phyloP scores from a whole-genome alignment of 2,329 filamentous ascomycete species.

The Pseudocercospora pini-densiflorae region DNA sequence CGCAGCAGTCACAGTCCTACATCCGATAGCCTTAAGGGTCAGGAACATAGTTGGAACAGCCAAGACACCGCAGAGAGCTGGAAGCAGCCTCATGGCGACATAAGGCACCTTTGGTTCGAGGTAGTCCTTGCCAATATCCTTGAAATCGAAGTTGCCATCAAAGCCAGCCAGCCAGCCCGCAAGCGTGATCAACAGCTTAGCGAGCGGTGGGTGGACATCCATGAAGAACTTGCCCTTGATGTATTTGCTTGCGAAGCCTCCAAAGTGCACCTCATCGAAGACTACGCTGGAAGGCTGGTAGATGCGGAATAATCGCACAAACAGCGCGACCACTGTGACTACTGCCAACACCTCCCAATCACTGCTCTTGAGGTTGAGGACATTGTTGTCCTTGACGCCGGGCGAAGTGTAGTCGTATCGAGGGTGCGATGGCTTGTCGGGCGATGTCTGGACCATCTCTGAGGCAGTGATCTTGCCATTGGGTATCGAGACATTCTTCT shows the following conservation, averaged over 20 bases:
- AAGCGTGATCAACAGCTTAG: constrained; percentile 94
- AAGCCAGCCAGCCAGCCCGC: constrained; percentile 95
- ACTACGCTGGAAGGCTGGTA: constrained; percentile 96
- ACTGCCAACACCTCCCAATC: constrained; percentile 80
- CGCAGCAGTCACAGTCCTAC: constrained; percentile 80
- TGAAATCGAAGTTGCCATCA: constrained; percentile 96
- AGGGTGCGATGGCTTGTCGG: constrained; percentile 42
- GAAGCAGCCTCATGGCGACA: constrained; percentile 94
- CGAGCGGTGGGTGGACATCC: constrained; percentile 98
- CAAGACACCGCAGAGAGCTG: constrained; percentile 84
- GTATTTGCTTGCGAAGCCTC: constrained; percentile 97
- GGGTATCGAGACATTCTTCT: constrained; percentile 17
- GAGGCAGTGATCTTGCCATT: constrained; percentile 25
- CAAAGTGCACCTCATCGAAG: constrained; percentile 99
- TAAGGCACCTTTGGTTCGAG: constrained; percentile 93
- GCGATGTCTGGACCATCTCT: constrained; percentile 32
- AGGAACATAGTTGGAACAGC: constrained; percentile 93
- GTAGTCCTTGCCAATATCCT: constrained; percentile 99
- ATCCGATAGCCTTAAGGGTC: constrained; percentile 88
- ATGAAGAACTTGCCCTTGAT: constrained; percentile 99
- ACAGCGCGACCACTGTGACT: constrained; percentile 74
- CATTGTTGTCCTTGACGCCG: constrained; percentile 85
- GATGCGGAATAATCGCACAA: constrained; percentile 91
- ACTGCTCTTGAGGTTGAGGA: constrained; percentile 80
- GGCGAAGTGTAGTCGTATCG: constrained; percentile 70